phyloP scores from a whole-genome alignment of 2,329 filamentous ascomycete genomes.

The Fusarium caatingaense region DNA sequence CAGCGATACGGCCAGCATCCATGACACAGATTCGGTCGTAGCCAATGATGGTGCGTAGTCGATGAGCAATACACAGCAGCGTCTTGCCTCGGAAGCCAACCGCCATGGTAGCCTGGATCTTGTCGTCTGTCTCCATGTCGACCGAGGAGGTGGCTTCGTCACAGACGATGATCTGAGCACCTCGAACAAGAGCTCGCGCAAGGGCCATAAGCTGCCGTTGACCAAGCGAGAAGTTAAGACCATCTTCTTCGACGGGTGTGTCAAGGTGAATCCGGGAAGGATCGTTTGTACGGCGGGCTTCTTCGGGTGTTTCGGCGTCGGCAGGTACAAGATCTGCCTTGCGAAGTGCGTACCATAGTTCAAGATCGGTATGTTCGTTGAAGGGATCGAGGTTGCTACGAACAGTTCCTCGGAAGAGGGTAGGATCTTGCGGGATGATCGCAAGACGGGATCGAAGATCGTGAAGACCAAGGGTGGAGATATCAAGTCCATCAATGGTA shows the following conservation, averaged over 20 bases:
- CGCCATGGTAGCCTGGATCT: constrained; percentile 91
- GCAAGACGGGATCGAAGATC: constrained; percentile 80
- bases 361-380: constrained; percentile 79
- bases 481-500: constrained; percentile 74
- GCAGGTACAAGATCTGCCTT: constrained; percentile 77
- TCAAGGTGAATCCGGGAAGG: constrained; percentile 82
- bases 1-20: constrained; percentile 88
- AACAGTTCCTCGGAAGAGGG: constrained; percentile 83
- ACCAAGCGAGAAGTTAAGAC: constrained; percentile 93
- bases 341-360: constrained; percentile 80
- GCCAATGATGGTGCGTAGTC: constrained; percentile 89
- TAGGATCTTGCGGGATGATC: constrained; percentile 88
- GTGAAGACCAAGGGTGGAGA: constrained; percentile 77
- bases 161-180: constrained; percentile 92
- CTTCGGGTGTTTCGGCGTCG: constrained; percentile 72
- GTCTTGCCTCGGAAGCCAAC: constrained; percentile 87
- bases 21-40: constrained; percentile 98
- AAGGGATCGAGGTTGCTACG: constrained; percentile 86
- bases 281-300: constrained; percentile 74
- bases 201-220: constrained; percentile 96
- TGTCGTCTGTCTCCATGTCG: constrained; percentile 96
- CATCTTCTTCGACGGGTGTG: constrained; percentile 88
- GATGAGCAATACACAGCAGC: constrained; percentile 90
- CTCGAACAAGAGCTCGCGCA: constrained; percentile 87
- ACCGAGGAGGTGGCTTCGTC: constrained; percentile 95